Percentiles rank a stretch among this genome's conserved stretches.
phyloP scores from a whole-genome alignment of 2,329 filamentous ascomycete species.

The Neofusicoccum umdonicola region DNA sequence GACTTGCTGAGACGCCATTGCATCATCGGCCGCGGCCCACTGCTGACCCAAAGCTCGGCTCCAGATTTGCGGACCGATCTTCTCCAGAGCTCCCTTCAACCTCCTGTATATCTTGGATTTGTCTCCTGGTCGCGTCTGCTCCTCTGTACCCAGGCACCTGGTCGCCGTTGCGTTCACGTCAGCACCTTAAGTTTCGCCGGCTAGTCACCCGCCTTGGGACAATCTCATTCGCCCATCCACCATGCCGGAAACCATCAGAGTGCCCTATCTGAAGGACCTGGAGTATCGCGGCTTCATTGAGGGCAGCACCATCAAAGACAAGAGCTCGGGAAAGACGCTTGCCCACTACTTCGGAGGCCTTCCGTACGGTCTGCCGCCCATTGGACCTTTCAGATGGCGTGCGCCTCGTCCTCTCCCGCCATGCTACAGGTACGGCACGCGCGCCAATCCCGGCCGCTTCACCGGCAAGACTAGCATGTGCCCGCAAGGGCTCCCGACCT shows the following conservation, averaged over 20 bases:
- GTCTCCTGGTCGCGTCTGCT: background rate
- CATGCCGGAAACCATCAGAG: constrained; percentile 11
- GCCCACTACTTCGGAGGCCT: constrained; percentile 56
- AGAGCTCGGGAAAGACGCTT: constrained; percentile 30
- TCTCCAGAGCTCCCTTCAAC: background rate
- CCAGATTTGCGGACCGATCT: constrained; percentile 8
- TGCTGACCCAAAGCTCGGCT: background rate
- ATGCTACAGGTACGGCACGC: constrained; percentile 52
- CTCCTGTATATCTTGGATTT: background rate
- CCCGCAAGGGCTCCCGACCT: constrained; percentile 42
- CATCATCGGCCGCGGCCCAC: background rate
- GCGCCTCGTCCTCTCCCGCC: constrained; percentile 47
- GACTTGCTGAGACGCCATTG: background rate
- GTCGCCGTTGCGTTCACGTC: background rate
- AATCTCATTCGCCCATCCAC: background rate
- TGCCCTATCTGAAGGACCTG: constrained; percentile 36
- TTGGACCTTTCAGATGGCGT: constrained; percentile 49
- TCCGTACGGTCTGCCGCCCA: constrained; percentile 54
- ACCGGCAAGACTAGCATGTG: constrained; percentile 45
- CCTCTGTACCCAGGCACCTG: background rate
- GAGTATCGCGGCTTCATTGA: constrained; percentile 49
- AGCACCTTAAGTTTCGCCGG: background rate
- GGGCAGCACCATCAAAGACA: constrained; percentile 46
- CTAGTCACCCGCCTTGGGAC: too few relatives aligned
- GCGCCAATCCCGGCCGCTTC: constrained; percentile 47